Conservation (phyloP, 129 eudicot genomes). For the Chrysanthemum lavandulifolium region DNA sequence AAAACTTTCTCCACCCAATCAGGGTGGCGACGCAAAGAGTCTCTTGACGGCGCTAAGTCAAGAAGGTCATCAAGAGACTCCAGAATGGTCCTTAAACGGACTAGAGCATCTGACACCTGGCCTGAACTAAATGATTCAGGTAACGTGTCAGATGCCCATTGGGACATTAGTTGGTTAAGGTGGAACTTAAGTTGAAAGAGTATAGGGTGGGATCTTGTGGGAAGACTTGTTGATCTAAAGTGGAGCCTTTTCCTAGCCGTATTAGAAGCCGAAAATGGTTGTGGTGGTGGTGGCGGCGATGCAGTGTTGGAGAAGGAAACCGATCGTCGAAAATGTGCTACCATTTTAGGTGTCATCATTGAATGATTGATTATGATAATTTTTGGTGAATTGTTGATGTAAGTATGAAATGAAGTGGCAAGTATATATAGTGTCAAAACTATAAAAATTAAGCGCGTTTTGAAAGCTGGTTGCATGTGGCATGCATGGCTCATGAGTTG, state of each 20-base stretch:
- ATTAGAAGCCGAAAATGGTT: slow-evolving; percentile 16
- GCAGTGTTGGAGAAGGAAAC: slow-evolving; percentile 52
- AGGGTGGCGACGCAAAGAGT: slow-evolving; percentile 41
- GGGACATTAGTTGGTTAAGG: slow-evolving; percentile 46
- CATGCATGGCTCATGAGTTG: slow-evolving; percentile 11
- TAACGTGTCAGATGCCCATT: slow-evolving; percentile 25
- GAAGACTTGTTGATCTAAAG: slow-evolving; percentile 69
- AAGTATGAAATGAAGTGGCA: background rate
- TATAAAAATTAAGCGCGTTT: slow-evolving; percentile 25
- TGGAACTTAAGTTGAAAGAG: slow-evolving; percentile 65
- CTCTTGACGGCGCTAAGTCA: slow-evolving; percentile 59
- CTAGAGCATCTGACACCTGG: slow-evolving; percentile 41
- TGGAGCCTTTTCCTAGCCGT: slow-evolving; percentile 39
- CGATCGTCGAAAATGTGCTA: slow-evolving; percentile 60
- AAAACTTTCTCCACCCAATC: slow-evolving; percentile 64
- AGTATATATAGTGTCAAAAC: slow-evolving; percentile 29
- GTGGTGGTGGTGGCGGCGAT: slow-evolving; percentile 30
- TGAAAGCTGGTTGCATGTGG: slow-evolving; percentile 32
- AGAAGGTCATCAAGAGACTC: slow-evolving; percentile 75
- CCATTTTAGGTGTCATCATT: slow-evolving; percentile 63
- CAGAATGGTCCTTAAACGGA: slow-evolving; percentile 38
- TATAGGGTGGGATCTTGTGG: slow-evolving; percentile 63
- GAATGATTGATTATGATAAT: background rate
- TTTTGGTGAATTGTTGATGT: background rate
- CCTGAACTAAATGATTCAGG: slow-evolving; percentile 25